Base-by-base conservation (phyloP, 2,329 filamentous ascomycete genomes). In the Aspergillus flavus region DNA sequence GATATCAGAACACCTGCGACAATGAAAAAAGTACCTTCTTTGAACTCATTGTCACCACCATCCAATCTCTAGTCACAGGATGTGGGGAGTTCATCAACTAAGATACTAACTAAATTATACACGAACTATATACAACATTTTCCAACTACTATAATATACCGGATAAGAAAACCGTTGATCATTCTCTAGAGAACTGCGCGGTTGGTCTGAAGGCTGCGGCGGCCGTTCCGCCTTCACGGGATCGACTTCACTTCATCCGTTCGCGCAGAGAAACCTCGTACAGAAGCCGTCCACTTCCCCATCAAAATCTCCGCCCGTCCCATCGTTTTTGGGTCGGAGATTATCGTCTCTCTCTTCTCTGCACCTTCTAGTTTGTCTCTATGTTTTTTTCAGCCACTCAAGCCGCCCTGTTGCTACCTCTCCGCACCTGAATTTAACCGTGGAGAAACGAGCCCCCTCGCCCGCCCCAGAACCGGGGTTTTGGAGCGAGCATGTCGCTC, bases 401-500 rank as follows among this genome's bases (percentile, higher is more conserved):
- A 69, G 62, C 64, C 60, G 61, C 69, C 58, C 66, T 58, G 61
- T 74, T 69, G 68, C 70, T 69, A 68, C 66, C 71, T 68, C 65
- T 66, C 71, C 71, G 73, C 68, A 71, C 70, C 68, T 76, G 71
- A 73, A 73, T 68, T 69, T 65, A 77, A 79, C 76, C 76, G 79
- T 79, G 78, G 79, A 81, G 78, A 73, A 78, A 74, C 75, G 72
- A 75, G 73, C 76, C 74, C 72, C 75, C 77, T 78, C 76, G 73
- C 76, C 76, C 77, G 73, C 77, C 78, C 78, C 75, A 79, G 73
- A 76, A 75, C 73, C 75, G 79, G 79, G 79, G 79, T 77, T 76
- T 80, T 75, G 74, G 77, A 76, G 78, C 77, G 79, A 79, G 80
- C 78, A 90, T 90, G 88, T 88, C 88, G 78, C 82, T 88, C 81